Evolutionary conservation across 768 basidiomycete genomes (phyloP), one percentile per base, ranked within the genome.

Genomic region (Ramaria rubella): DNA sequence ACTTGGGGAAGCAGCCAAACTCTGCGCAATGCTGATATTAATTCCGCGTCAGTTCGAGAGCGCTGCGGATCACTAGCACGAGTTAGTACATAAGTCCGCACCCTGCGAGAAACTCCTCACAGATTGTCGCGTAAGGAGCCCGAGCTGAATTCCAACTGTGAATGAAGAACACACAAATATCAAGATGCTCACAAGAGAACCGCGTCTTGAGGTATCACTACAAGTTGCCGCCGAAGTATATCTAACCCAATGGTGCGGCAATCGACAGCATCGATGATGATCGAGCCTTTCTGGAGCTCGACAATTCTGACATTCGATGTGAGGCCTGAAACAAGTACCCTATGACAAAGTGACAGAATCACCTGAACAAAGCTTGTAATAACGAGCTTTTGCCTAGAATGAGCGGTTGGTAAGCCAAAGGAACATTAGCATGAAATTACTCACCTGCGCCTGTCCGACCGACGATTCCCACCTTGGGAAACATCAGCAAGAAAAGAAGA

Each of bases 181-280:
- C 65, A 67, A 36, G 46, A 59, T 38, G 50, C 59, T n/a, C 23
- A 53, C 57, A 82, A 85, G n/a, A 83, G 65, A 17, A 77, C 74
- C 17, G 71, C 73, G 44, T 85, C 81, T 67, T 87, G 87, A 1
- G 86, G 87, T 12, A 90, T 85, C 38, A 88, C 75, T 3, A 84
- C 81, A 3, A 88, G 67, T 17, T 77, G 72, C 21, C 69, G 67
- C 4, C 84, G 75, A 1, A 86, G 71, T 15, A 64, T 73, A 57
- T 80, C 76, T 7, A 88, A 71, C 0, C 82, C 83, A 26, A 87
- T 71, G 14, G 71, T 65, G 19, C 67, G 67, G 58, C 79, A 81
- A 61, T 87, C 75, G 27, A 67, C 64, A 2, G 78, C 80, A 60
- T 86, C 83, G 45, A 85, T 80, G 36, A 72, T 68, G 55, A 91